These are phyloP conservation scores for Mangifera indica DNA, from an alignment of 345 rosid genomes.

Conservation along the genomic window DNA sequence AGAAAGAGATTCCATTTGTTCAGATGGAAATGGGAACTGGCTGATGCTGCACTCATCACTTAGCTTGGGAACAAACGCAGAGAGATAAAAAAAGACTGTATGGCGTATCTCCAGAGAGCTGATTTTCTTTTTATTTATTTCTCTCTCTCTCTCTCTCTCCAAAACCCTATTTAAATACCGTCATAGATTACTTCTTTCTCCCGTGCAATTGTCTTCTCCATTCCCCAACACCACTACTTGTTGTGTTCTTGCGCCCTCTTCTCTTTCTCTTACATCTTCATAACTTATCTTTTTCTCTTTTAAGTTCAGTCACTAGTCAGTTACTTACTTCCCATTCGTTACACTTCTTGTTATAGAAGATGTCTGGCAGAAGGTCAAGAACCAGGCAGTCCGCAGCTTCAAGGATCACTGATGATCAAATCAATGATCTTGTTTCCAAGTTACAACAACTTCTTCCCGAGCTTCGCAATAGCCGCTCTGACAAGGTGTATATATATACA, in stretches of 20 bases:
- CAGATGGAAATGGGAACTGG: no score
- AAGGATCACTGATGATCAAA: constrained; percentile 86
- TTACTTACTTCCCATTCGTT: not conserved
- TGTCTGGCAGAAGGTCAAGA: constrained; percentile 85
- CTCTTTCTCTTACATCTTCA: constrained; percentile 23
- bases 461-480: constrained; percentile 61
- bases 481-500: constrained; percentile 42
- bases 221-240: constrained; percentile 27
- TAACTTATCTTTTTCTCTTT: constrained; percentile 18
- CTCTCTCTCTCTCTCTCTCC: constrained; percentile 18
- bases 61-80: constrained; percentile 12
- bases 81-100: constrained; percentile 22
- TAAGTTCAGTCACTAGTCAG: not conserved
- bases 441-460: constrained; percentile 88
- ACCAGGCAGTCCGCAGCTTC: constrained; percentile 66
- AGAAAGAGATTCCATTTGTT: no score
- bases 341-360: constrained; percentile 14
- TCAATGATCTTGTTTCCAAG: constrained; percentile 81
- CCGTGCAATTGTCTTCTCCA: constrained; percentile 49
- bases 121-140: constrained; percentile 15
- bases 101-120: constrained; percentile 38
- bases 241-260: constrained; percentile 19
- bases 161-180: constrained; percentile 49
- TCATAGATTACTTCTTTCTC: constrained; percentile 32
- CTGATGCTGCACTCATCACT: no score